phyloP scores from a whole-genome alignment of 2,329 filamentous ascomycete species.

The Calcarisporium arbuscula region DNA sequence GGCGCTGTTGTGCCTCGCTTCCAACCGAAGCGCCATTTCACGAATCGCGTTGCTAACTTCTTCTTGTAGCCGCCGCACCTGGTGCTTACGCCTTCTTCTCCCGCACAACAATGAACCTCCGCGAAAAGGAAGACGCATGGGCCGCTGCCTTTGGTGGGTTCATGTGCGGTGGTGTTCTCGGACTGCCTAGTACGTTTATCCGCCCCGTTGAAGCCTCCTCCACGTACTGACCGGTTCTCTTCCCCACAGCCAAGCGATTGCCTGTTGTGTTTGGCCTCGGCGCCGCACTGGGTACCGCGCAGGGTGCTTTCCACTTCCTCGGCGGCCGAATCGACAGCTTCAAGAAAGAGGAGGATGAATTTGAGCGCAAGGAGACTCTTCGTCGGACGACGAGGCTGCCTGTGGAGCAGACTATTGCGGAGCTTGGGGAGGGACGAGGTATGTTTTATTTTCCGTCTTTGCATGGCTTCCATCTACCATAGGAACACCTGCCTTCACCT shows the following conservation, averaged over 20 bases:
- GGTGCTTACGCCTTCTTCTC: slow-evolving; percentile 73
- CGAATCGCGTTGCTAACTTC: slow-evolving; percentile 12
- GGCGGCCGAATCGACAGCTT: slow-evolving; percentile 50
- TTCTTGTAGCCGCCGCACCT: slow-evolving; percentile 50
- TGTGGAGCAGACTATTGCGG: slow-evolving; percentile 69
- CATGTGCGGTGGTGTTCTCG: slow-evolving; percentile 64
- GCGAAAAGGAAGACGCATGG: slow-evolving; percentile 73
- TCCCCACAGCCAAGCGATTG: slow-evolving; percentile 42
- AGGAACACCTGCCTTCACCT: too few relatives aligned
- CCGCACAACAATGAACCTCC: slow-evolving; percentile 73
- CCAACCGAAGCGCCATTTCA: neutral
- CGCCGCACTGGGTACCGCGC: slow-evolving; percentile 43
- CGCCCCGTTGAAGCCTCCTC: slow-evolving; percentile 1
- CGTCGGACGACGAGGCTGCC: slow-evolving; percentile 69
- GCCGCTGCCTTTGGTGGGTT: slow-evolving; percentile 74
- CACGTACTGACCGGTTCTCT: neutral
- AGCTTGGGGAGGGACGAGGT: slow-evolving; percentile 86
- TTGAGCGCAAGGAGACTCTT: slow-evolving; percentile 67
- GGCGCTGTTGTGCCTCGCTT: slow-evolving; percentile 1
- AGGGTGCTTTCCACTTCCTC: slow-evolving; percentile 63
- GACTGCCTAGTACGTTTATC: slow-evolving; percentile 59
- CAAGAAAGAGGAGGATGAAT: slow-evolving; percentile 59
- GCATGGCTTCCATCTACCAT: too few relatives aligned
- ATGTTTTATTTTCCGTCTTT: too few relatives aligned
- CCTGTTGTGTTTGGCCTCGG: slow-evolving; percentile 66